A percentile compares a stretch with the other conserved stretches of the same genome.
Conservation (phyloP, 1,284 basidiomycete genomes). For the Irpex sp. region DNA sequence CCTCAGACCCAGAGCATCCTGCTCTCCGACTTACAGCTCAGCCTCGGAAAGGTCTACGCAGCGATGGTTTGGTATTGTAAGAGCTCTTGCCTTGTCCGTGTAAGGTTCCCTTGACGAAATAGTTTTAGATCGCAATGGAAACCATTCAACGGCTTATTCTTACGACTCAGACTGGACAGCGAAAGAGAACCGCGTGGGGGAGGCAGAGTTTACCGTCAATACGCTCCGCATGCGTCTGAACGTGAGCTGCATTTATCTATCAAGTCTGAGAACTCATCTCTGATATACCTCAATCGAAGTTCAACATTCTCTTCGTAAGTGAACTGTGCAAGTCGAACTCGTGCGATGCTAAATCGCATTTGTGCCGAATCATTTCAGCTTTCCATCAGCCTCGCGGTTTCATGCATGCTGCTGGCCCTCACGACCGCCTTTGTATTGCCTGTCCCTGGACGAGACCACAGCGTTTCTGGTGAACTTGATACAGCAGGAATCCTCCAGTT, state of each 20-base stretch:
- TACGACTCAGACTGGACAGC: too few species aligned
- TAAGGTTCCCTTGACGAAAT: too few species aligned
- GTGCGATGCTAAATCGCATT: not conserved
- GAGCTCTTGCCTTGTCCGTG: not conserved
- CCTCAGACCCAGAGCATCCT: not conserved
- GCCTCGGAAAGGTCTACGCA: not conserved
- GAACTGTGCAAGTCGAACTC: not conserved
- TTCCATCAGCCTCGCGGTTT: not conserved
- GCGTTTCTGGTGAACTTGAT: not conserved
- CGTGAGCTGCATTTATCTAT: not conserved
- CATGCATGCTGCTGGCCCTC: not conserved
- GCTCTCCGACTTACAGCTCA: not conserved
- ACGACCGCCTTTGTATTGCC: not conserved
- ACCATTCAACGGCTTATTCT: too few species aligned
- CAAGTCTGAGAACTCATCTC: not conserved
- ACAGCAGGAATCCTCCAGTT: conserved; percentile 1
- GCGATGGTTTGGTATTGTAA: conserved; percentile 6
- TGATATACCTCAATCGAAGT: not conserved
- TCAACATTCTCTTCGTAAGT: not conserved
- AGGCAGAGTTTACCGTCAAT: too few species aligned
- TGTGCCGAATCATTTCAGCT: not conserved
- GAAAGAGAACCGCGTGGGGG: too few species aligned
- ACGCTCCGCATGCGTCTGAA: not conserved
- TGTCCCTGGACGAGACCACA: not conserved
- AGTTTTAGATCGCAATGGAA: not conserved